These are phyloP conservation scores for Camelina sativa DNA, from an alignment of 345 rosid genomes.

Conservation along the genomic window DNA sequence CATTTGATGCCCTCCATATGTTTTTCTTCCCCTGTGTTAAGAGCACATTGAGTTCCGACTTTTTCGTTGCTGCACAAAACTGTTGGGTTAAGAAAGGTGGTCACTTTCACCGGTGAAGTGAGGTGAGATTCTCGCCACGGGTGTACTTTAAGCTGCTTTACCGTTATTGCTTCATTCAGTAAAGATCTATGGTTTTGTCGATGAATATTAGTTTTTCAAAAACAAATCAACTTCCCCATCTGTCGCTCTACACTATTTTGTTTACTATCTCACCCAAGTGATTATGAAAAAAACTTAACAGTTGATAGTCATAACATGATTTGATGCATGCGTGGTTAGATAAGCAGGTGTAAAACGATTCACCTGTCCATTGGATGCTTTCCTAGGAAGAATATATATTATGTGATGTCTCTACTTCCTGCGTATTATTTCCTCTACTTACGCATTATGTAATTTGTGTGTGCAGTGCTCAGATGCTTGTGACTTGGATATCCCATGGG, in stretches of 20 bases:
- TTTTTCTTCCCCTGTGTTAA: no score
- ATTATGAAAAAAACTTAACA: not conserved
- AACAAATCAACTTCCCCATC: not conserved
- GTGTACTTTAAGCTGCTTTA: not conserved
- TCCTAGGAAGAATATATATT: not conserved
- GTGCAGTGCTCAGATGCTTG: conserved; percentile 91
- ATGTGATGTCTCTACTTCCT: not conserved
- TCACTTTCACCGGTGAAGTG: conserved; percentile 93
- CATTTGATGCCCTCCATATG: conserved; percentile 65
- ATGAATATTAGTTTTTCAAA: not conserved
- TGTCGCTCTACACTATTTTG: not conserved
- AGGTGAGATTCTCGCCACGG: conserved; percentile 50
- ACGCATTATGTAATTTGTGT: conserved; percentile 17
- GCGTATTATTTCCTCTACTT: conserved; percentile 9
- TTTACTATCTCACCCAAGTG: not conserved
- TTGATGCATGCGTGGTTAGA: not conserved
- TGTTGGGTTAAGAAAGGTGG: conserved; percentile 98
- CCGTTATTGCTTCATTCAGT: not conserved
- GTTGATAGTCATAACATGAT: not conserved
- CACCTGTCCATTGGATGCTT: not conserved
- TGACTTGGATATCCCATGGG: conserved; percentile 82
- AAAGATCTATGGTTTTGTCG: not conserved
- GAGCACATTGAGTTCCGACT: no score
- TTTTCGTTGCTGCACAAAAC: no score
- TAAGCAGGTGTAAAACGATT: not conserved